Evolutionary conservation across 345 rosid species (phyloP).

Genomic region (Theobroma cacao): DNA sequence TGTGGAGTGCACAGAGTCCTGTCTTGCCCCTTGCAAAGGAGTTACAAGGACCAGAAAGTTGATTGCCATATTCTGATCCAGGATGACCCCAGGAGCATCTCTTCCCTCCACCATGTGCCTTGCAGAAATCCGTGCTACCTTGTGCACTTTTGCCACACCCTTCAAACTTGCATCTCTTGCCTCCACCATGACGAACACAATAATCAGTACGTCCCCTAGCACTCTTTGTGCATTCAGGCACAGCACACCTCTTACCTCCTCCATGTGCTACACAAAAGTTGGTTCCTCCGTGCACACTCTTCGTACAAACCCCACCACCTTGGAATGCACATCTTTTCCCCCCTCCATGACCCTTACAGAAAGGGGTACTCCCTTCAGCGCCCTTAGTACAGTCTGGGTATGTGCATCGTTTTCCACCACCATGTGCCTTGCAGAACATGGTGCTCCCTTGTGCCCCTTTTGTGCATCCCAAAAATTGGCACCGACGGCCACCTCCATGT

Average conservation of each 20-base stretch:
- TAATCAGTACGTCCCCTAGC: constrained; percentile 94
- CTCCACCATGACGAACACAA: constrained; percentile 98
- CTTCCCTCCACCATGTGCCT: constrained; percentile 98
- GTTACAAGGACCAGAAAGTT: constrained; percentile 62
- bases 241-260: constrained; percentile 94
- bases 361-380: constrained; percentile 96
- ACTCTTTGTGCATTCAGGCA: constrained; percentile 87
- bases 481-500: constrained; percentile 95
- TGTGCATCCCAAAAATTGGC: constrained; percentile 75
- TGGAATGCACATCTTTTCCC: constrained; percentile 91
- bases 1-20: constrained; percentile 87
- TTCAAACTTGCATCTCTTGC: constrained; percentile 83
- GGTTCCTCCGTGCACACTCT: constrained; percentile 99
- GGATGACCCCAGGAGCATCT: constrained; percentile 94
- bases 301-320: constrained; percentile 73
- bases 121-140: constrained; percentile 95
- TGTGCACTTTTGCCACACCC: constrained; percentile 98
- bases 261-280: constrained; percentile 98
- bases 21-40: constrained; percentile 88
- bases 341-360: constrained; percentile 98
- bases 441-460: constrained; percentile 99
- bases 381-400: constrained; percentile 78
- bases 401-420: constrained; percentile 96
- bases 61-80: constrained; percentile 60
- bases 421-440: constrained; percentile 96